A percentile compares a stretch with the other conserved stretches of the same genome.
Evolutionary conservation across 163 green algal genomes (phyloP).

Genomic region (Scenedesmus sp.): DNA sequence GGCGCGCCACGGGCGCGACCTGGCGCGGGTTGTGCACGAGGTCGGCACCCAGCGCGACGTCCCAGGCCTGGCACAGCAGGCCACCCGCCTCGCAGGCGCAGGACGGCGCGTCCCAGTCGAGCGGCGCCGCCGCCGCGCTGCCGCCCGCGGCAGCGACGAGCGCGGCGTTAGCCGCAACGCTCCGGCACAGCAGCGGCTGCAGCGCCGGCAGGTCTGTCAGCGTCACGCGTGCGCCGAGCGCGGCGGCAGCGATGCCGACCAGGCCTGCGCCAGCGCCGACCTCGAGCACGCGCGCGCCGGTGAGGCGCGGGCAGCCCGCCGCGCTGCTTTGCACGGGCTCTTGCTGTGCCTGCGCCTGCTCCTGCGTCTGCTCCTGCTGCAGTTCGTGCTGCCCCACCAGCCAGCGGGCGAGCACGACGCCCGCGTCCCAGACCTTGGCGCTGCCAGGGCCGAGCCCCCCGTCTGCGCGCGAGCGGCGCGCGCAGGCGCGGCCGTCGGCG

Average conservation of each 20-base stretch:
- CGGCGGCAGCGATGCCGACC: constrained; percentile 37
- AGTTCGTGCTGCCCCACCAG: constrained; percentile 5
- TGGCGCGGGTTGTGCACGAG: constrained; percentile 15
- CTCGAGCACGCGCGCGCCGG: constrained; percentile 10
- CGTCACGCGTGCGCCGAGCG: constrained; percentile 15
- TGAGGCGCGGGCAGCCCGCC: not conserved
- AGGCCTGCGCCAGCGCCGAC: constrained; percentile 29
- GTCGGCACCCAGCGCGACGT: constrained; percentile 34
- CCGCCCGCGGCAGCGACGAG: constrained; percentile 7
- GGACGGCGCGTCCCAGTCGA: constrained; percentile 7
- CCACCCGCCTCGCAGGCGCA: not conserved
- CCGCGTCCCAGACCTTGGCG: constrained; percentile 33
- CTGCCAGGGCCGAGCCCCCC: constrained; percentile 29
- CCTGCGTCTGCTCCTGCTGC: not conserved
- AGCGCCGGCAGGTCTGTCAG: constrained; percentile 34
- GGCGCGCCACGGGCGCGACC: not conserved
- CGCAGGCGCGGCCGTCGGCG: no score
- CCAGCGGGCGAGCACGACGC: not conserved
- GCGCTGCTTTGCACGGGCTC: not conserved
- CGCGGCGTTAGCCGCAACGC: constrained; percentile 23
- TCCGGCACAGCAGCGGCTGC: constrained; percentile 26
- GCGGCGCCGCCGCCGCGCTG: not conserved
- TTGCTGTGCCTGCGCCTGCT: not conserved
- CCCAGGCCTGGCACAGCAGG: not conserved
- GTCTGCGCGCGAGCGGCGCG: not conserved